phyloP scores from a whole-genome alignment of 129 eudicot species.

The Oenanthe sinensis region DNA sequence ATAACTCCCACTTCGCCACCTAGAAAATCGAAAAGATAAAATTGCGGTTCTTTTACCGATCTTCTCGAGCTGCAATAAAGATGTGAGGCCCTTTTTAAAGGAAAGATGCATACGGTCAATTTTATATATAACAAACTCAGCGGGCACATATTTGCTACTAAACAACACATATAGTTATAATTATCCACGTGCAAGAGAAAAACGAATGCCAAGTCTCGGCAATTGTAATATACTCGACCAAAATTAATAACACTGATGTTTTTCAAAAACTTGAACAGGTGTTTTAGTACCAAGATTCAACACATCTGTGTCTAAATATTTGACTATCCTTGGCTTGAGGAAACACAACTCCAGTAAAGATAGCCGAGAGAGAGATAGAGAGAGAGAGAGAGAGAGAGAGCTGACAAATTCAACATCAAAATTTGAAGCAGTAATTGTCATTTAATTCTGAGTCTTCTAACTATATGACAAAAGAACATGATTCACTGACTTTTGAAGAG shows the following conservation, averaged over 20 bases:
- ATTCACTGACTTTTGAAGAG: not conserved
- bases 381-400: not conserved
- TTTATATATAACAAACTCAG: too few species aligned
- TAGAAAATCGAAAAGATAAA: too few species aligned
- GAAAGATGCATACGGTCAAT: too few species aligned
- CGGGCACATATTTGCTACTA: too few species aligned
- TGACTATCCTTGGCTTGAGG: not conserved
- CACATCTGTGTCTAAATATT: not conserved
- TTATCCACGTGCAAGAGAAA: not conserved
- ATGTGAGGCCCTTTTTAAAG: too few species aligned
- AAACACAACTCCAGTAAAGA: not conserved
- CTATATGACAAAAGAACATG: not conserved
- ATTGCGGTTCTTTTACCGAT: too few species aligned
- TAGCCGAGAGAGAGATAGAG: conserved; percentile 1
- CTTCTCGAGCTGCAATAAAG: too few species aligned
- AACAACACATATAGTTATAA: too few species aligned
- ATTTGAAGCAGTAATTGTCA: conserved; percentile 22
- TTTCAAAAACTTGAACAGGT: not conserved
- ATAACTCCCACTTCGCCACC: too few species aligned
- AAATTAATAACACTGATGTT: not conserved
- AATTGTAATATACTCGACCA: not conserved
- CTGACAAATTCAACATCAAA: conserved; percentile 14
- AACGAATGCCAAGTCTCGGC: not conserved
- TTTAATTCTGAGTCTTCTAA: not conserved
- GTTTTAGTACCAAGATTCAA: not conserved